Conservation (phyloP, 768 basidiomycete genomes). For the Pholiota microspora region DNA sequence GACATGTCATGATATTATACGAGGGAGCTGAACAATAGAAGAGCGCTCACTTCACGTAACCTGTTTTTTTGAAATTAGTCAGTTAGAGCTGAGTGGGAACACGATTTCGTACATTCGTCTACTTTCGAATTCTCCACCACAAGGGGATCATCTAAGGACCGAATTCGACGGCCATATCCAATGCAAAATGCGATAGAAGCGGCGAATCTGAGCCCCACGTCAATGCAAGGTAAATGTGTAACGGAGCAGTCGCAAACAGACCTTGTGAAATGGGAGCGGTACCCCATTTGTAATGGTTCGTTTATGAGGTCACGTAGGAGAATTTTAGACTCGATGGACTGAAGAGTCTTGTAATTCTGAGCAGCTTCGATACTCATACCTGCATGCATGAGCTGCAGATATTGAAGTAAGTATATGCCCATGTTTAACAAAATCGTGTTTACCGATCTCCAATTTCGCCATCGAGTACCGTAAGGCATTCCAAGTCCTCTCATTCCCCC, state of each 20-base stretch:
- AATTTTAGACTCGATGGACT: conserved; percentile 21
- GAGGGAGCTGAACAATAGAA: no score
- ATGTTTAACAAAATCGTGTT: neutral
- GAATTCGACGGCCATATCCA: conserved; percentile 23
- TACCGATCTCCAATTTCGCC: conserved; percentile 33
- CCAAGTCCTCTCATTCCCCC: conserved; percentile 30
- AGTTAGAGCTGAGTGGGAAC: neutral
- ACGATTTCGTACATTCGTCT: conserved; percentile 19
- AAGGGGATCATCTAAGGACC: conserved; percentile 20
- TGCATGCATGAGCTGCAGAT: conserved; percentile 24
- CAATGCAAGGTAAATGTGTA: neutral
- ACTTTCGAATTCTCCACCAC: conserved; percentile 21
- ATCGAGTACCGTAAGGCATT: conserved; percentile 30
- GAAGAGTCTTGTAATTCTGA: conserved; percentile 21
- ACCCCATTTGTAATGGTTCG: conserved; percentile 11
- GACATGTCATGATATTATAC: neutral
- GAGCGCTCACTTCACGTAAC: conserved; percentile 3
- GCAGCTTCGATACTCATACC: conserved; percentile 25
- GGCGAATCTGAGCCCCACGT: conserved; percentile 17
- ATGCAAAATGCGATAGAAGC: conserved; percentile 23
- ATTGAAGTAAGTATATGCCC: neutral
- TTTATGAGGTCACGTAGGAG: conserved; percentile 20
- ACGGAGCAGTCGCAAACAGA: conserved; percentile 3
- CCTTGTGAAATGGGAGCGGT: conserved; percentile 18
- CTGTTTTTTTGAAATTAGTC: neutral